These are phyloP conservation scores for Luffa aegyptiaca DNA, from an alignment of 306 rosid genomes.

Conservation along the genomic window DNA sequence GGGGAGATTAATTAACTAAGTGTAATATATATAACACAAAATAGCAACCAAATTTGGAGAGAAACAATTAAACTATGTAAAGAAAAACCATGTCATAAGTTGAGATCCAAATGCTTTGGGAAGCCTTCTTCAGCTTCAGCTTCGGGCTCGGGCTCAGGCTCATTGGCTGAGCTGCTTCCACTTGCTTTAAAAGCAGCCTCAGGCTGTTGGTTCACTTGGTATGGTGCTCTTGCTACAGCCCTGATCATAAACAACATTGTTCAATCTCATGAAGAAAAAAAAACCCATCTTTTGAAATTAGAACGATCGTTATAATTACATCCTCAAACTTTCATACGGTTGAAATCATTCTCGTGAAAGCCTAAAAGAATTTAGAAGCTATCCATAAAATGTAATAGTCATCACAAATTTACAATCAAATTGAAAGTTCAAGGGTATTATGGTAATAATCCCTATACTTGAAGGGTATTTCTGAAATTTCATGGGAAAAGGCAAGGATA, in stretches of 20 bases:
- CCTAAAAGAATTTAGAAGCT: not conserved
- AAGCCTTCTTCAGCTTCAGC: not conserved
- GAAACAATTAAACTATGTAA: not conserved
- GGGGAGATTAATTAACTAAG: not conserved
- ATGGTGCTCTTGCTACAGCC: constrained; percentile 55
- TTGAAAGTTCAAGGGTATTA: not conserved
- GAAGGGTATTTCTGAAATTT: not conserved
- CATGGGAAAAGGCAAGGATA: not conserved
- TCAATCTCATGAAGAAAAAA: not conserved
- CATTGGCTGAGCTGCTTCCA: not conserved
- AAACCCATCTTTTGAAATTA: no score
- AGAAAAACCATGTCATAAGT: not conserved
- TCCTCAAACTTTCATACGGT: not conserved
- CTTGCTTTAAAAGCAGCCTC: not conserved
- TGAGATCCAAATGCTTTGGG: not conserved
- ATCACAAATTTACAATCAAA: no score
- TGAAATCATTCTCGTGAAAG: no score
- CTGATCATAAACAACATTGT: constrained; percentile 13
- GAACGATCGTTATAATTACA: not conserved
- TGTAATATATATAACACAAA: not conserved
- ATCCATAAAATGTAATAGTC: no score
- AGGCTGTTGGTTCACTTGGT: constrained; percentile 27
- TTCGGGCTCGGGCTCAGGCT: not conserved
- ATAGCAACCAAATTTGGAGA: constrained; percentile 1
- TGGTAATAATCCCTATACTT: not conserved